Base-by-base conservation (phyloP, 75 land plant genomes). In the Pseudotsuga menziesii region DNA sequence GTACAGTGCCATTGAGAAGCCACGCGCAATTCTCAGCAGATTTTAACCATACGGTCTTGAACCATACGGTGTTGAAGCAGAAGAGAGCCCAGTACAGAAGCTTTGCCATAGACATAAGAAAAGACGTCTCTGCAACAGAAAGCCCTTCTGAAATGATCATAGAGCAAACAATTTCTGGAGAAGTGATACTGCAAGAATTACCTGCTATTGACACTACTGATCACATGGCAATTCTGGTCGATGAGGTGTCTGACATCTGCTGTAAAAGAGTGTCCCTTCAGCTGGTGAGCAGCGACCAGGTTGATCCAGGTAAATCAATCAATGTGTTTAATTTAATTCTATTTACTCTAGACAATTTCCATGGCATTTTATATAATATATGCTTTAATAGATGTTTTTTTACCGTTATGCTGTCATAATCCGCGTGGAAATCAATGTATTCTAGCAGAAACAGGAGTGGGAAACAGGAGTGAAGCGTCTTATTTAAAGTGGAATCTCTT, bases 371-470 rank as follows among this genome's bases (percentile, higher is more conserved):
- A 39, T 39, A 39, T 39, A 1, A 39, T 39, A 39, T 3, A 4
- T 39, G 4, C 4, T 4, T 39, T 39, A 1, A 39, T 39, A 39
- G 41, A 4, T 39, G 4, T 4, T 4, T 39, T 3, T 39, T 39
- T 39, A 39, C 4, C 41, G 4, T 39, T 39, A 2, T 35, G 0
- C 41, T 39, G 41, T 3, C 0, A 39, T 39, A 39, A 39, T 4
- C 41, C 4, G 4, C 41, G 41, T 1, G 4, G 4, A 4, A 1
- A 39, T 39, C 3, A 39, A 39, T 39, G 41, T 39, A 39, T 39
- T 39, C 2, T 39, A 4, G 80, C 78, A 79, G 80, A 59, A 19
- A 75, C 78, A 19, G 66, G 78, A 52, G 5, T 48, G 23, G 76
- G 81, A 5, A 80, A 80, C 32, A 39, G 0, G 52, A 23, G 4